Conservation (phyloP, 805 yeast genomes). For the Candida ovalis region DNA sequence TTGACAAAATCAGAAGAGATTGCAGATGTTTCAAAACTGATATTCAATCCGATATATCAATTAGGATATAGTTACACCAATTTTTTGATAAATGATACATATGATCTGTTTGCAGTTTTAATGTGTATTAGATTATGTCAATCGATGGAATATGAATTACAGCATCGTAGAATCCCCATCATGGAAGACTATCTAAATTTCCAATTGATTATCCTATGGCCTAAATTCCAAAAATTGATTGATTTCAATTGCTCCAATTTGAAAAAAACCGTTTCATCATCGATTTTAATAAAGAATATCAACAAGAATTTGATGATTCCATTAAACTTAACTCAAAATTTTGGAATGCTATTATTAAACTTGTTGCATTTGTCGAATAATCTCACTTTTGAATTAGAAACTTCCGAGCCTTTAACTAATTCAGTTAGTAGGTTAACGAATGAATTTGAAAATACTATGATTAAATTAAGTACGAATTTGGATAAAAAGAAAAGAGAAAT, state of each 20-base stretch:
- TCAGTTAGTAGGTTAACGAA: constrained; percentile 67
- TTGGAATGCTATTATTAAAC: constrained; percentile 69
- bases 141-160: constrained; percentile 58
- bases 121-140: constrained; percentile 72
- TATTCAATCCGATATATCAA: constrained; percentile 50
- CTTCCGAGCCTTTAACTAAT: constrained; percentile 67
- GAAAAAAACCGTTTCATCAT: constrained; percentile 47
- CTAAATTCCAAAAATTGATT: constrained; percentile 70
- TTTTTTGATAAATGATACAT: constrained; percentile 37
- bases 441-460: constrained; percentile 76
- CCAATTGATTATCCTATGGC: constrained; percentile 75
- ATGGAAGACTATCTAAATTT: constrained; percentile 66
- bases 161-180: constrained; percentile 66
- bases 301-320: constrained; percentile 39
- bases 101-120: constrained; percentile 76
- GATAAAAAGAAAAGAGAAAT: constrained; percentile 52
- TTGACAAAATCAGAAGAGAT: constrained; percentile 43
- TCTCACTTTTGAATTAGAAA: constrained; percentile 30
- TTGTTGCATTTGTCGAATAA: constrained; percentile 51
- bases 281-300: constrained; percentile 24
- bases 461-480: constrained; percentile 57
- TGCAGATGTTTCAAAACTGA: constrained; percentile 41
- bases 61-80: constrained; percentile 48
- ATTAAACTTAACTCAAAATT: constrained; percentile 70
- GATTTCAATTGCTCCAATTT: constrained; percentile 75